A percentile compares a stretch with the other conserved stretches of the same genome.
phyloP scores from a whole-genome alignment of 495 filamentous ascomycete genomes.

The Rostrohypoxylon terebratum region DNA sequence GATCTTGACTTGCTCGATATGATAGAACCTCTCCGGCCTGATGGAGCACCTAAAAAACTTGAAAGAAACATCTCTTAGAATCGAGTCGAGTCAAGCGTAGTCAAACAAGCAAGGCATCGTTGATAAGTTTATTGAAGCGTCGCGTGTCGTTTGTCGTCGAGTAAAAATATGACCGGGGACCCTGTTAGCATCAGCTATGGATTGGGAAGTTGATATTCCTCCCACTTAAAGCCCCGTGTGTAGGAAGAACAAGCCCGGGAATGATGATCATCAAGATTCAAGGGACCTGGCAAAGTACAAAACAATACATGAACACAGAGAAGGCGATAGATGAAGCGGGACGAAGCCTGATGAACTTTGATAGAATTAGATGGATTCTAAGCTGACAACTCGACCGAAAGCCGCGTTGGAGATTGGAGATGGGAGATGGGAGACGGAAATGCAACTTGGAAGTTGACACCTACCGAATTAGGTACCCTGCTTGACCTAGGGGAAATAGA shows the following conservation, averaged over 20 bases:
- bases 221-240: constrained; percentile 4
- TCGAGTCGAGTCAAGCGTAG: constrained; percentile 18
- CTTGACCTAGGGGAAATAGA: constrained; percentile 3
- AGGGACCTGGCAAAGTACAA: neutral
- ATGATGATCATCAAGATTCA: constrained; percentile 7
- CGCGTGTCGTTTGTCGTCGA: constrained; percentile 15
- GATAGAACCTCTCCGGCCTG: constrained; percentile 33
- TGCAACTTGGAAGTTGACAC: neutral
- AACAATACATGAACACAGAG: neutral
- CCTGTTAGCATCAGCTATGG: constrained; percentile 21
- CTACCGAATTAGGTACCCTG: neutral
- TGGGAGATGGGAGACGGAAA: constrained; percentile 6
- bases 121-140: constrained; percentile 8
- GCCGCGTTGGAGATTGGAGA: constrained; percentile 12
- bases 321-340: neutral
- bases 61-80: constrained; percentile 44
- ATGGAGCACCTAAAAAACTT: constrained; percentile 28
- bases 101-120: constrained; percentile 29
- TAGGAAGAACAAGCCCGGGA: neutral
- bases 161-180: constrained; percentile 26
- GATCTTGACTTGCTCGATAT: constrained; percentile 34
- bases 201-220: constrained; percentile 21
- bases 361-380: neutral
- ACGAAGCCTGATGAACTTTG: neutral
- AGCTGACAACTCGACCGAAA: neutral